These are phyloP conservation scores for Cylindrotheca closterium DNA, from an alignment of 108 stramenopile genomes.

Conservation along the genomic window DNA sequence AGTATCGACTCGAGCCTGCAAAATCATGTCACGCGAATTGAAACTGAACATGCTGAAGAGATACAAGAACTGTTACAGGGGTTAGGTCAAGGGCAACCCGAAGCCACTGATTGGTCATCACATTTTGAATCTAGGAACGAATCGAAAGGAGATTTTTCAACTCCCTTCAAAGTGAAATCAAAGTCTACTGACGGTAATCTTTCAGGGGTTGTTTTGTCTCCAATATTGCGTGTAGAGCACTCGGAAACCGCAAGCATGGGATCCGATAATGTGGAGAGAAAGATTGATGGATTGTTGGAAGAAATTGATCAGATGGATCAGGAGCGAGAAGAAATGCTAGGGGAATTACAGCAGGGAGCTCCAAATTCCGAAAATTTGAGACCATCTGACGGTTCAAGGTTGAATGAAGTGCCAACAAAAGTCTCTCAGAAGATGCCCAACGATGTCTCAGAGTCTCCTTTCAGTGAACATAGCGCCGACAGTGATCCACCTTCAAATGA, in stretches of 20 bases:
- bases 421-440: background rate
- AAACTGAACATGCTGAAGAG: background rate
- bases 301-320: constrained; percentile 31
- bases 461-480: background rate
- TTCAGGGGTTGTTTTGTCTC: constrained; percentile 1
- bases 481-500: background rate
- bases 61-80: background rate
- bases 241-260: background rate
- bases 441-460: background rate
- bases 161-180: background rate
- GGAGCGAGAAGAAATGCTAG: constrained; percentile 23
- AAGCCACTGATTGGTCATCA: background rate
- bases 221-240: background rate
- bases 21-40: background rate
- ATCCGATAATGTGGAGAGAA: background rate
- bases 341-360: constrained; percentile 15
- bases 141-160: background rate
- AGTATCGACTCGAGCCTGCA: background rate
- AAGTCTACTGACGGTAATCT: background rate
- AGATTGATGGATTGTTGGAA: constrained; percentile 19
- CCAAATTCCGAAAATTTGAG: background rate
- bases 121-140: background rate
- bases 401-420: background rate
- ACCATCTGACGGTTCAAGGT: background rate
- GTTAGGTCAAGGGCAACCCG: background rate